Evolutionary conservation across 768 basidiomycete genomes (phyloP).

Genomic region (Xerocomellus intermedius): DNA sequence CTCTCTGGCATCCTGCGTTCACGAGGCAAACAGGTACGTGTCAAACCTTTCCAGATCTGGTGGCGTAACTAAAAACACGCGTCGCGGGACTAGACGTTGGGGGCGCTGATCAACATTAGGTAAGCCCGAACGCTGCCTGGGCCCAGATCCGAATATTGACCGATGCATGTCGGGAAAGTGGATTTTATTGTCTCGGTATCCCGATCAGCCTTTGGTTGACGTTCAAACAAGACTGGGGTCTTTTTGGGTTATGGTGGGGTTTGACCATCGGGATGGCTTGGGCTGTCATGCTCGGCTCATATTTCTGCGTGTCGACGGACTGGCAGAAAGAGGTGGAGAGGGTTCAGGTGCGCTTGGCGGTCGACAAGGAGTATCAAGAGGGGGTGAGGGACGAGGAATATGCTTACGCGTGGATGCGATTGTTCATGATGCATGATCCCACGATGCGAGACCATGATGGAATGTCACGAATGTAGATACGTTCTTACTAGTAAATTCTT

Average conservation of each 20-base stretch:
- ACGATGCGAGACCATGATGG: not conserved
- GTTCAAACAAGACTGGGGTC: conserved; percentile 55
- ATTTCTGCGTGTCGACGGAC: conserved; percentile 57
- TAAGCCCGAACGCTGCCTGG: conserved; percentile 20
- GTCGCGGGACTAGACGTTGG: conserved; percentile 50
- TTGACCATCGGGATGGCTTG: conserved; percentile 49
- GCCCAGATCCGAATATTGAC: not conserved
- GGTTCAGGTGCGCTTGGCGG: conserved; percentile 50
- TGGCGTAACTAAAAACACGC: no score
- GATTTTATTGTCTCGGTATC: conserved; percentile 81
- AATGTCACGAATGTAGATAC: not conserved
- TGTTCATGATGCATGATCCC: not conserved
- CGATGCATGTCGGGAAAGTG: conserved; percentile 30
- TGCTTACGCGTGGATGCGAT: not conserved
- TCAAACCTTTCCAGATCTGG: not conserved
- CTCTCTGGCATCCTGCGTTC: conserved; percentile 81
- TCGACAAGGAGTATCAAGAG: conserved; percentile 35
- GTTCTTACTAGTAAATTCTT: not conserved
- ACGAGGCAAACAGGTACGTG: conserved; percentile 66
- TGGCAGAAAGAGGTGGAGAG: conserved; percentile 71
- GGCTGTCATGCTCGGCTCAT: conserved; percentile 16
- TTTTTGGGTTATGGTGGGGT: conserved; percentile 85
- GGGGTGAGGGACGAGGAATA: not conserved
- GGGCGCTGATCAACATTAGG: conserved; percentile 80
- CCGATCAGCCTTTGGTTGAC: conserved; percentile 80